Conservation (phyloP, 2,329 filamentous ascomycete genomes). For the Aspergillus terreus region DNA sequence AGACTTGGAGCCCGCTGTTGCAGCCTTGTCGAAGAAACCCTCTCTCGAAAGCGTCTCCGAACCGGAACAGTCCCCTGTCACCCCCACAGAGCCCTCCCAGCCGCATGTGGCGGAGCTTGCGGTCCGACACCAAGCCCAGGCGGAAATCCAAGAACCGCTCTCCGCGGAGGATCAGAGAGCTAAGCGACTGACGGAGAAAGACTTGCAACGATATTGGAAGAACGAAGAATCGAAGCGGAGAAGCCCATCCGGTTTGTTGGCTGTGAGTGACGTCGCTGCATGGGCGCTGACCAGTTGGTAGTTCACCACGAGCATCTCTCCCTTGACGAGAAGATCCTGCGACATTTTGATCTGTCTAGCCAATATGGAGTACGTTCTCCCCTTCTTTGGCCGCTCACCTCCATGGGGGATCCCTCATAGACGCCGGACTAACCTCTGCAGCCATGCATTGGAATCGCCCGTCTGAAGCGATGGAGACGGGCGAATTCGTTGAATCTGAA, state of each 20-base stretch:
- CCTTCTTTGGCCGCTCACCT: neutral
- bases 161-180: conserved; percentile 47
- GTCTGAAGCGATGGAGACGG: conserved; percentile 81
- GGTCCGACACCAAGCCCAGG: conserved; percentile 48
- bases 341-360: conserved; percentile 87
- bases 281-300: conserved; percentile 11
- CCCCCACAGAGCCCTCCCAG: conserved; percentile 23
- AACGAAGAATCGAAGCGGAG: conserved; percentile 65
- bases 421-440: conserved; percentile 35
- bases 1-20: conserved; percentile 32
- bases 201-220: conserved; percentile 76
- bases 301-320: conserved; percentile 75
- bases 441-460: conserved; percentile 83
- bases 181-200: conserved; percentile 60
- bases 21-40: conserved; percentile 27
- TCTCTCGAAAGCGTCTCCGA: conserved; percentile 19
- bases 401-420: neutral
- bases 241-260: conserved; percentile 50
- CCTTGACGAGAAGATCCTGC: conserved; percentile 76
- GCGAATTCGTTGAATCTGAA: conserved; percentile 78
- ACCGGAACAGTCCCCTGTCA: conserved; percentile 24
- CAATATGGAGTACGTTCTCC: conserved; percentile 79
- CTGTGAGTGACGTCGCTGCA: too few relatives aligned
- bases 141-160: conserved; percentile 32
- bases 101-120: conserved; percentile 34